Evolutionary conservation across 345 rosid species (phyloP).

Genomic region (Gynandropsis gynandra): DNA sequence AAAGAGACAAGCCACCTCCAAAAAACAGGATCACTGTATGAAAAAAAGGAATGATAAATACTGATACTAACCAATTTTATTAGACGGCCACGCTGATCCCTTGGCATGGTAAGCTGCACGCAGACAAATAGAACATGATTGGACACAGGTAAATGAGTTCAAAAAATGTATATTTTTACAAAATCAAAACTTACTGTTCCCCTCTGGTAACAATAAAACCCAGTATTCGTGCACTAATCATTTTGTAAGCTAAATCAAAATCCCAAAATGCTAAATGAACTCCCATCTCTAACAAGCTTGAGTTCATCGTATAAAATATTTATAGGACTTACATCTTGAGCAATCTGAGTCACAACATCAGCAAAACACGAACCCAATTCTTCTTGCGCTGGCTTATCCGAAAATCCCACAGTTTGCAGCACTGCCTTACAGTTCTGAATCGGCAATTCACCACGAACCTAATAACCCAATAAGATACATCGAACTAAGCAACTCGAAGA

Average conservation of each 20-base stretch:
- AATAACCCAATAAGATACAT: slow-evolving; percentile 20
- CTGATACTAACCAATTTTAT: slow-evolving; percentile 68
- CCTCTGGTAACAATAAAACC: background rate
- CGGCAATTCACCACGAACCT: slow-evolving; percentile 93
- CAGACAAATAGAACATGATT: slow-evolving; percentile 5
- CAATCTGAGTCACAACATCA: slow-evolving; percentile 83
- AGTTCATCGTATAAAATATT: slow-evolving; percentile 1
- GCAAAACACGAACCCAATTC: slow-evolving; percentile 67
- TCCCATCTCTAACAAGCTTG: background rate
- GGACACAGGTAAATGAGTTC: background rate
- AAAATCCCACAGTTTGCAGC: slow-evolving; percentile 59
- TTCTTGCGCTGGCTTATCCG: slow-evolving; percentile 38
- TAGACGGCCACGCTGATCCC: slow-evolving; percentile 73
- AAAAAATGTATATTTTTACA: no score
- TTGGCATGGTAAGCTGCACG: slow-evolving; percentile 78
- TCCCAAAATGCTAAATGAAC: background rate
- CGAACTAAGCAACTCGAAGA: slow-evolving; percentile 20
- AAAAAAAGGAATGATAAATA: background rate
- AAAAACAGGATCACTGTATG: background rate
- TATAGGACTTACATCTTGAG: slow-evolving; percentile 63
- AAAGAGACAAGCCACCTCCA: background rate
- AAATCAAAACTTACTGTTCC: background rate
- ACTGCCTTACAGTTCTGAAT: slow-evolving; percentile 70
- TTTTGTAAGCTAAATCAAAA: background rate
- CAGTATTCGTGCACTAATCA: slow-evolving; percentile 1